Conservation (phyloP, 2,329 filamentous ascomycete species). For the Coniochaeta sp. region DNA sequence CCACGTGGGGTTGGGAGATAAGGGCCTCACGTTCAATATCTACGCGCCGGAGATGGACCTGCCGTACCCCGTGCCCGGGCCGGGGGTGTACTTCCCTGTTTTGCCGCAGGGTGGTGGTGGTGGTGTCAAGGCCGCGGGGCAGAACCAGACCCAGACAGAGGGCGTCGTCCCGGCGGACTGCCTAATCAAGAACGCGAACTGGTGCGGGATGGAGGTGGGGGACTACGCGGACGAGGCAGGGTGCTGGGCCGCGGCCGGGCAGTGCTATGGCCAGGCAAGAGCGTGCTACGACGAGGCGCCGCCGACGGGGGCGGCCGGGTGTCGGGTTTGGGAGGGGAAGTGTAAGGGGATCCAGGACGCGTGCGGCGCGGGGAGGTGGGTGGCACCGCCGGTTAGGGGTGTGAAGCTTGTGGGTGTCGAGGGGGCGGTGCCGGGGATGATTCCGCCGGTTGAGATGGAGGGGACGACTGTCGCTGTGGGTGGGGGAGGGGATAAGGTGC, state of each 20-base stretch:
- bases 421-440: slow-evolving; percentile 21
- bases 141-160: slow-evolving; percentile 20
- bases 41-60: slow-evolving; percentile 43
- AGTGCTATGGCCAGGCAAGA: slow-evolving; percentile 52
- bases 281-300: slow-evolving; percentile 53
- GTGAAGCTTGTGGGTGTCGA: slow-evolving; percentile 18
- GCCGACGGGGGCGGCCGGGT: slow-evolving; percentile 52
- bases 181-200: slow-evolving; percentile 63
- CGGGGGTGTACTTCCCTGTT: slow-evolving; percentile 40
- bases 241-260: slow-evolving; percentile 51
- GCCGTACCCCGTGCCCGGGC: slow-evolving; percentile 53
- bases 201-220: slow-evolving; percentile 58
- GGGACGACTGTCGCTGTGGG: background rate
- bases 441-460: slow-evolving; percentile 22
- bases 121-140: slow-evolving; percentile 3
- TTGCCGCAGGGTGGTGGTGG: slow-evolving; percentile 4
- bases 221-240: slow-evolving; percentile 45
- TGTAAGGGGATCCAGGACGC: slow-evolving; percentile 41
- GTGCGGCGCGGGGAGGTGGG: slow-evolving; percentile 34
- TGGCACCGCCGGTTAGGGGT: slow-evolving; percentile 39
- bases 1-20: slow-evolving; percentile 46
- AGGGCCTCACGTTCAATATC: slow-evolving; percentile 57
- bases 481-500: background rate
- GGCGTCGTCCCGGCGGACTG: slow-evolving; percentile 49
- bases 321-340: slow-evolving; percentile 54